These are phyloP conservation scores for Paracamarosporium sp. DNA, from an alignment of 2,329 filamentous ascomycete species.

Conservation along the genomic window DNA sequence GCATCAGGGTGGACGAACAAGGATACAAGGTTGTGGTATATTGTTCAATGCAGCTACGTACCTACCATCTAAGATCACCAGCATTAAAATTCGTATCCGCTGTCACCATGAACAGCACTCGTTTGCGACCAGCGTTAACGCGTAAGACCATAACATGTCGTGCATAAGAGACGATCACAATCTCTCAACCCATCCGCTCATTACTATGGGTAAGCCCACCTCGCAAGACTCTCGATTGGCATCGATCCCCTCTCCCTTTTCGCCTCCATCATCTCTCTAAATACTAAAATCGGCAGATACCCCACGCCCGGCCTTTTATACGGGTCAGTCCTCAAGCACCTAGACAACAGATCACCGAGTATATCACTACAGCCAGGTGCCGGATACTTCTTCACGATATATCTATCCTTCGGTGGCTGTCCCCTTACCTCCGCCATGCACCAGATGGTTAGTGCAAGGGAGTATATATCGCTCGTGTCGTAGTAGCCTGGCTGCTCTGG, in stretches of 20 bases:
- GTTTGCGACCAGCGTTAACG: no score
- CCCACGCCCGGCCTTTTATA: neutral
- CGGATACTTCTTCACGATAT: neutral
- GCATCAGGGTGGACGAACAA: no score
- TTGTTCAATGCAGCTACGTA: no score
- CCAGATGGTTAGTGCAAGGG: neutral
- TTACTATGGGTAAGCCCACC: neutral
- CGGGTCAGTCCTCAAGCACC: neutral
- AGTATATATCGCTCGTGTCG: conserved; percentile 1
- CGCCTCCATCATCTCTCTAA: neutral
- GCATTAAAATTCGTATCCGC: no score
- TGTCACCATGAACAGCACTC: no score
- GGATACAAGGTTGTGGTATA: no score
- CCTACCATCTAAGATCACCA: no score
- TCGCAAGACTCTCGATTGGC: neutral
- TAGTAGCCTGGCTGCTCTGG: neutral
- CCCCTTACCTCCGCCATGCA: neutral
- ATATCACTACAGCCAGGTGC: neutral
- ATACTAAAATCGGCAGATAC: conserved; percentile 5
- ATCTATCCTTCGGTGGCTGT: neutral
- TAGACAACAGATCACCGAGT: neutral
- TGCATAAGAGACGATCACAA: no score
- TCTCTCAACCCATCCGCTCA: no score
- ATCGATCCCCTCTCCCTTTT: neutral
- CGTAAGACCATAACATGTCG: no score